Evolutionary conservation across 257 asterid species (phyloP), one percentile per base, ranked within the genome.

Genomic region (Ophiorrhiza pumila): DNA sequence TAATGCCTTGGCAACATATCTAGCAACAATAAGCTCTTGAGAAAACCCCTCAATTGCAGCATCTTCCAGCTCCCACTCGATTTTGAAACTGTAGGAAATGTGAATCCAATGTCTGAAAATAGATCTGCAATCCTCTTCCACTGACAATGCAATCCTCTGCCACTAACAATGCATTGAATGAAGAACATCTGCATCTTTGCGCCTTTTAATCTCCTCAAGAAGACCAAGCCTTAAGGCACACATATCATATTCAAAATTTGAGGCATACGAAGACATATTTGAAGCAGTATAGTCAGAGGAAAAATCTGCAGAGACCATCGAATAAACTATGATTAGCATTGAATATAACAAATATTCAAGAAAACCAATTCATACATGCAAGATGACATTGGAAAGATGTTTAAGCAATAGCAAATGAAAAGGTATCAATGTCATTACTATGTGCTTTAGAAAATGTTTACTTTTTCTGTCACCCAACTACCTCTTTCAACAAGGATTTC

Each of bases 31-130:
- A n/a, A n/a, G n/a, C 81, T 90, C 92, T 87, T 88, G 90, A 31
- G 78, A 69, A 35, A 87, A 68, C 65, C 81, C 88, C 68, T 86
- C 86, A 45, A 83, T 45, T 67, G 72, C 67, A 66, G 59, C 76
- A 69, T 65, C 76, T 83, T 81, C 77, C 41, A 29, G 74, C 63
- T 71, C 78, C 75, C 84, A 76, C 50, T 69, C 76, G 71, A 78
- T 77, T 75, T 50, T 61, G 87, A 87, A 69, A 87, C 87, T 29
- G 85, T 65, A 45, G 96, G 96, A 76, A 88, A 83, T 65, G 84
- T 80, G 63, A 90, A 71, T 58, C 95, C 97, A 67, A 88, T 89
- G 72, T 83, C 76, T 46, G 87, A 83, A 81, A 92, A 82, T 68
- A 84, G 82, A 49, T 71, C 74, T n/a, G n/a, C n/a, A n/a, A n/a